phyloP scores from a whole-genome alignment of 1,284 basidiomycete species.

The Flammula alnicola region DNA sequence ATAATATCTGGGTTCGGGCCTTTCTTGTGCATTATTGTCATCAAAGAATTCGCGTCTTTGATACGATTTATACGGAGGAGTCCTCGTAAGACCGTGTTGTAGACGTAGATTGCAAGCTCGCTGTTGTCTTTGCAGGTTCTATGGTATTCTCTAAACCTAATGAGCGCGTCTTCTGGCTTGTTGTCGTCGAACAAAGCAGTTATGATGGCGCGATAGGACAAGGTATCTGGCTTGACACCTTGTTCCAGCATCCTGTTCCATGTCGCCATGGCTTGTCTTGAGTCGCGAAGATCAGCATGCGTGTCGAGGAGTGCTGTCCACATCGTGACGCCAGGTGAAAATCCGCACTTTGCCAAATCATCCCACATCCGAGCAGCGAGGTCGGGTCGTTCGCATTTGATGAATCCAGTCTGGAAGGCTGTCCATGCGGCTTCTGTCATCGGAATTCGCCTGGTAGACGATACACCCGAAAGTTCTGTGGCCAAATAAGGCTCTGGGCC shows the following conservation, averaged over 20 bases:
- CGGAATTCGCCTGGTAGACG: conserved; percentile 42
- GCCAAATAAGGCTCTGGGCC: conserved; percentile 49
- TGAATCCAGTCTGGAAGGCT: conserved; percentile 63
- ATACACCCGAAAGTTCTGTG: conserved; percentile 40
- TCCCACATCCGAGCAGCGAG: conserved; percentile 66
- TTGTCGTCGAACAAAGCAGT: conserved; percentile 54
- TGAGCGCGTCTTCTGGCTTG: conserved; percentile 49
- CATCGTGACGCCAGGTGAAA: conserved; percentile 52
- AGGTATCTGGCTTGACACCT: conserved; percentile 54
- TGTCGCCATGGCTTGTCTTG: conserved; percentile 50
- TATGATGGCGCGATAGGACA: conserved; percentile 67
- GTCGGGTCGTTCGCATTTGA: conserved; percentile 55
- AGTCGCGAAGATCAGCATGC: conserved; percentile 51
- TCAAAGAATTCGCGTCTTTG: conserved; percentile 48
- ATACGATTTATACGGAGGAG: conserved; percentile 52
- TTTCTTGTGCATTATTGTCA: conserved; percentile 51
- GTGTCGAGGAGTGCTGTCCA: conserved; percentile 73
- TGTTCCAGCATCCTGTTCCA: conserved; percentile 65
- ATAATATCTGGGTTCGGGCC: conserved; percentile 71
- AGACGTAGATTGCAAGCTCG: conserved; percentile 46
- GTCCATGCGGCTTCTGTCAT: conserved; percentile 64
- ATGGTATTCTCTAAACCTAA: conserved; percentile 56
- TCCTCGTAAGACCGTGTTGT: conserved; percentile 68
- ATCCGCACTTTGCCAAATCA: conserved; percentile 55
- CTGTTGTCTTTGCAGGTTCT: conserved; percentile 28